Conservation (phyloP, 2,329 filamentous ascomycete genomes). For the Parafenestella ontariensis region DNA sequence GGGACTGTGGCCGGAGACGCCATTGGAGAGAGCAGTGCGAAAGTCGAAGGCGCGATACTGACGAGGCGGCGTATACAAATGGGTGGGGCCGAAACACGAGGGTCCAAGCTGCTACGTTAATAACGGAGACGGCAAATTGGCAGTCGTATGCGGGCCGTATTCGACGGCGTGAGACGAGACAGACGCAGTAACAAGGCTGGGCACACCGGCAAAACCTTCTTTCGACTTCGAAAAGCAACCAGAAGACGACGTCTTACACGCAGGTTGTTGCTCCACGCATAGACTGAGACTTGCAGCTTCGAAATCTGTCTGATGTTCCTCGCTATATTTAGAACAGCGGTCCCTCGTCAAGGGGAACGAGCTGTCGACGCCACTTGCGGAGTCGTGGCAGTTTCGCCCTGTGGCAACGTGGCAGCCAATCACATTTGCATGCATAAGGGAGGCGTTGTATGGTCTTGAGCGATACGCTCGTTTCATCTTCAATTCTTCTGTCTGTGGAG, state of each 20-base stretch:
- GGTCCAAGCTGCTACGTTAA: constrained; percentile 37
- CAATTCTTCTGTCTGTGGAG: constrained; percentile 23
- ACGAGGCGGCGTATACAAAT: constrained; percentile 36
- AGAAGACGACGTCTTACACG: constrained; percentile 18
- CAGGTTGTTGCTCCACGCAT: constrained; percentile 17
- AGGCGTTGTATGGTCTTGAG: constrained; percentile 23
- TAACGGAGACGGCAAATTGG: constrained; percentile 41
- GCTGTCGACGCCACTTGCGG: constrained; percentile 17
- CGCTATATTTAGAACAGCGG: constrained; percentile 28
- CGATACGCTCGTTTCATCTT: constrained; percentile 36
- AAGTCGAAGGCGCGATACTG: constrained; percentile 34
- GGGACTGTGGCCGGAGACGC: constrained; percentile 43
- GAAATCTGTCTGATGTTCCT: constrained; percentile 7
- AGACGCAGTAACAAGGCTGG: constrained; percentile 22
- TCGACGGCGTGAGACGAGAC: constrained; percentile 32
- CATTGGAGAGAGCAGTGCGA: constrained; percentile 39
- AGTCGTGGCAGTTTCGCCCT: neutral
- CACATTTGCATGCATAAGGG: constrained; percentile 20
- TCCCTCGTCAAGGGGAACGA: constrained; percentile 9
- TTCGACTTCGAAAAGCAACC: constrained; percentile 19
- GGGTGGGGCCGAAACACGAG: constrained; percentile 42
- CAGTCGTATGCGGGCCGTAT: constrained; percentile 36
- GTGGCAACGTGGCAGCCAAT: constrained; percentile 22
- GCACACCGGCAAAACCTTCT: constrained; percentile 18
- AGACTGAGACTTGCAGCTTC: constrained; percentile 22